These are phyloP conservation scores for Leishmania tarentolae DNA, from an alignment of 208 protist species.

Conservation along the genomic window DNA sequence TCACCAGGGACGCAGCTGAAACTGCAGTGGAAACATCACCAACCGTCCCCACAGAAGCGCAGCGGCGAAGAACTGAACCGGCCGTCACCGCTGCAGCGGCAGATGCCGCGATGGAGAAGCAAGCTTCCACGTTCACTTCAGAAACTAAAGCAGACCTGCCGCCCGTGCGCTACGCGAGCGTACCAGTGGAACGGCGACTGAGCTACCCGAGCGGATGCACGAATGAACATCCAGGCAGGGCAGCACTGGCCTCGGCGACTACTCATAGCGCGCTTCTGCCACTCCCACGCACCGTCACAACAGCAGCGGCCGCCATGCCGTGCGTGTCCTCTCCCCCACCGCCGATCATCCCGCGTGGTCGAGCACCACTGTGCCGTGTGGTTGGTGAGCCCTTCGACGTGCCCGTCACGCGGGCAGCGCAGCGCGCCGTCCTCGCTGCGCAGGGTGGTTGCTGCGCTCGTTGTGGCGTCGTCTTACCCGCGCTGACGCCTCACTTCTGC, in stretches of 20 bases:
- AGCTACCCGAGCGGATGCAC: not conserved
- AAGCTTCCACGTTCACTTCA: not conserved
- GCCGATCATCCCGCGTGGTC: conserved; percentile 12
- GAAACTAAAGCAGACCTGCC: not conserved
- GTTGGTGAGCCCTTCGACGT: conserved; percentile 7
- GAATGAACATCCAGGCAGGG: not conserved
- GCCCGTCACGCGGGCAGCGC: not conserved
- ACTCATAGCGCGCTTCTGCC: not conserved
- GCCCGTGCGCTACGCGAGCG: not conserved
- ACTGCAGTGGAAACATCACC: not conserved
- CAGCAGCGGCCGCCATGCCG: not conserved
- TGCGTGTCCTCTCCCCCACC: conserved; percentile 5
- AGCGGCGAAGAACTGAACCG: not conserved
- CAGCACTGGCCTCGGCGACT: not conserved
- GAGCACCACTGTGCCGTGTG: conserved; percentile 15
- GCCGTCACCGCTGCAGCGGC: not conserved
- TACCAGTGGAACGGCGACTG: conserved; percentile 15
- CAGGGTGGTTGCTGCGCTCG: conserved; percentile 19
- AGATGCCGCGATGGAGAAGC: not conserved
- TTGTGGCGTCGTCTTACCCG: conserved; percentile 12
- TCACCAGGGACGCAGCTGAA: not conserved
- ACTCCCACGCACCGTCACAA: not conserved
- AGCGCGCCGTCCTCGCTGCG: conserved; percentile 9
- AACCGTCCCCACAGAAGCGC: not conserved
- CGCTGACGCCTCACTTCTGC: not conserved